Conservation (phyloP, 2,329 filamentous ascomycete genomes). For the Penicillium polonicum region DNA sequence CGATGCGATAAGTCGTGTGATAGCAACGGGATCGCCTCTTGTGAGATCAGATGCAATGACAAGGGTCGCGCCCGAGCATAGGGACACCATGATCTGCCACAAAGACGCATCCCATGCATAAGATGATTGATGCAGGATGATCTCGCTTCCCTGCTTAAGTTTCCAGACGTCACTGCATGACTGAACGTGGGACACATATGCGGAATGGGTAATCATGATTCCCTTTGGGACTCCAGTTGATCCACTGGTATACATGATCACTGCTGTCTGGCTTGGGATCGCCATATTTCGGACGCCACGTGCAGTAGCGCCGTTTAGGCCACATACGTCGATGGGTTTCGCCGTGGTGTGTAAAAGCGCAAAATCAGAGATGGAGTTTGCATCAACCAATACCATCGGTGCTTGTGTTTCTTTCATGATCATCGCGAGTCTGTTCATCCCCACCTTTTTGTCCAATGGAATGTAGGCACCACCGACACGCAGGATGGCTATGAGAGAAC, state of each 20-base stretch:
- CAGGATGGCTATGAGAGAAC: conserved; percentile 35
- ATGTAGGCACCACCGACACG: conserved; percentile 35
- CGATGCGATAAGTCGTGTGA: conserved; percentile 16
- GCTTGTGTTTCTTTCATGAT: conserved; percentile 20
- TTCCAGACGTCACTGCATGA: conserved; percentile 8
- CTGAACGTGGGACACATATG: conserved; percentile 16
- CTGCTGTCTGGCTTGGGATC: conserved; percentile 2
- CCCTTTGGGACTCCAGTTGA: conserved; percentile 22
- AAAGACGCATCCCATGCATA: conserved; percentile 26
- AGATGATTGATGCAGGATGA: conserved; percentile 26
- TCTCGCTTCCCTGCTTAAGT: conserved; percentile 11
- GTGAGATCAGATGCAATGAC: conserved; percentile 12
- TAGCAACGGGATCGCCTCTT: conserved; percentile 20
- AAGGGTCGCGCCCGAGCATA: conserved; percentile 21
- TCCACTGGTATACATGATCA: conserved; percentile 25
- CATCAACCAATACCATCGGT: conserved; percentile 11
- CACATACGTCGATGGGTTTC: conserved; percentile 3
- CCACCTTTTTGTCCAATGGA: conserved; percentile 33
- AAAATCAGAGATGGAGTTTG: conserved; percentile 7
- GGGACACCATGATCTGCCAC: conserved; percentile 20
- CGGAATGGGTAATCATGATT: conserved; percentile 14
- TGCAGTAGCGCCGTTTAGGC: background rate
- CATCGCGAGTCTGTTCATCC: conserved; percentile 23
- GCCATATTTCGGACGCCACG: conserved; percentile 4
- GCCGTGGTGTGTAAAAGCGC: conserved; percentile 5